Percentiles rank a stretch among this genome's conserved stretches.
Evolutionary conservation across 1,284 basidiomycete species (phyloP).

Genomic region (Ganoderma sp.): DNA sequence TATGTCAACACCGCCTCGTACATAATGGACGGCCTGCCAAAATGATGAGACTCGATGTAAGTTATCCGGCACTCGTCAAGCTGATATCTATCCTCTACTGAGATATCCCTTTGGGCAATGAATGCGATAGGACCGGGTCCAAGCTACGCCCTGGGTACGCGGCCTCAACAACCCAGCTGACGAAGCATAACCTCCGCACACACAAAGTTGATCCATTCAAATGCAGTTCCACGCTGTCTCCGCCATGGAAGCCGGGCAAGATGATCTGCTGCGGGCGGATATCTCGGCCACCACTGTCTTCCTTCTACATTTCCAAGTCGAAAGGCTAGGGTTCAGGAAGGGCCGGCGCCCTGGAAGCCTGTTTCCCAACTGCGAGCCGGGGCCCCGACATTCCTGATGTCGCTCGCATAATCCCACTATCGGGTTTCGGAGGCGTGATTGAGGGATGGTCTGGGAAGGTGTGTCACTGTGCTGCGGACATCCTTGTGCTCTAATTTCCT

Average conservation of each 20-base stretch:
- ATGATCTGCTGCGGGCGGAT: conserved; percentile 24
- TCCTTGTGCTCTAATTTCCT: conserved; percentile 14
- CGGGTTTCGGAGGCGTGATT: conserved; percentile 10
- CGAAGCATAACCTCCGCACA: conserved; percentile 4
- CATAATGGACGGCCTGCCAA: neutral
- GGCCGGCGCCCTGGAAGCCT: neutral
- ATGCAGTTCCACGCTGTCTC: conserved; percentile 14
- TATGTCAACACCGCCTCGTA: neutral
- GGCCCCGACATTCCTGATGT: conserved; percentile 30
- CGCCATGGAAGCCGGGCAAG: conserved; percentile 8
- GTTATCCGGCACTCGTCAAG: neutral
- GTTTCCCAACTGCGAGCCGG: conserved; percentile 23
- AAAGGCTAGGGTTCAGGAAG: neutral
- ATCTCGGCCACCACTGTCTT: conserved; percentile 11
- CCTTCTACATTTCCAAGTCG: conserved; percentile 2
- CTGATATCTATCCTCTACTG: neutral
- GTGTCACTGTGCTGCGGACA: conserved; percentile 27
- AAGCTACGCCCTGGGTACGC: conserved; percentile 10
- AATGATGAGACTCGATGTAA: neutral
- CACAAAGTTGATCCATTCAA: neutral
- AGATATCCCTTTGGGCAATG: neutral
- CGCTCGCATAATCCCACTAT: conserved; percentile 19
- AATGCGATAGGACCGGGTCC: too few relatives aligned
- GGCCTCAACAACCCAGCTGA: conserved; percentile 11
- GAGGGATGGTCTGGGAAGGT: conserved; percentile 16